Evolutionary conservation across 768 basidiomycete genomes (phyloP), one percentile per base, ranked within the genome.

Genomic region (Filobasidium floriforme): DNA sequence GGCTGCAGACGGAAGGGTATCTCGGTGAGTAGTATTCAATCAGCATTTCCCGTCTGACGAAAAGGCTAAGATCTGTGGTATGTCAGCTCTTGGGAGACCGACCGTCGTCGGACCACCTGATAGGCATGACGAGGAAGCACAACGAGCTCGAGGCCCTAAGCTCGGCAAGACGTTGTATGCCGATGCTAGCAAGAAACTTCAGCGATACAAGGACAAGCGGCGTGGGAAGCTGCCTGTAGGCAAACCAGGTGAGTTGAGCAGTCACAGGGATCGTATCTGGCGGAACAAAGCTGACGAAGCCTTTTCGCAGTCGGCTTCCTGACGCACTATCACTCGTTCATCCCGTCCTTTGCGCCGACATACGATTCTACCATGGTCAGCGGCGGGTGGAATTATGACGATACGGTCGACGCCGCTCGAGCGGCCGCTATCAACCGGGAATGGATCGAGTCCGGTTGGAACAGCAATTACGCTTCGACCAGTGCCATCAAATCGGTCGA

Each of bases 291-390:
- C 28, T 59, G 55, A 59, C 60, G 7, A 12, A 26, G 12, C 5
- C 60, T 7, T 15, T 4, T 15, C 24, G 22, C 41, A 65, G 64
- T 65, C 11, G 26, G 29, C 29, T 60, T 54, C 37, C 44, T 57
- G 22, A 3, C 57, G 7, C 57, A 63, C 18, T 49, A 68, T 0
- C 4, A 54, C 3, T 43, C 63, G 7, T 77, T 73, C 61, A 75
- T 71, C 1, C 75, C 76, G 18, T 61, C 71, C 0, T 77, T 76
- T 63, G 75, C 72, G 1, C 74, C 76, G 0, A 72, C 69, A 1
- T 71, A 62, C 28, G 76, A 77, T 55, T 75, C 74, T n/a, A 68
- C 70, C 5, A 59, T 52, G 41, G 66, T 66, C 12, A 43, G 72
- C 24, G 72, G 73, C 15, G 72, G 73, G 18, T 63, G 61, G 18